These are phyloP conservation scores for Lentinula boryana DNA, from an alignment of 768 basidiomycete genomes.

Conservation along the genomic window DNA sequence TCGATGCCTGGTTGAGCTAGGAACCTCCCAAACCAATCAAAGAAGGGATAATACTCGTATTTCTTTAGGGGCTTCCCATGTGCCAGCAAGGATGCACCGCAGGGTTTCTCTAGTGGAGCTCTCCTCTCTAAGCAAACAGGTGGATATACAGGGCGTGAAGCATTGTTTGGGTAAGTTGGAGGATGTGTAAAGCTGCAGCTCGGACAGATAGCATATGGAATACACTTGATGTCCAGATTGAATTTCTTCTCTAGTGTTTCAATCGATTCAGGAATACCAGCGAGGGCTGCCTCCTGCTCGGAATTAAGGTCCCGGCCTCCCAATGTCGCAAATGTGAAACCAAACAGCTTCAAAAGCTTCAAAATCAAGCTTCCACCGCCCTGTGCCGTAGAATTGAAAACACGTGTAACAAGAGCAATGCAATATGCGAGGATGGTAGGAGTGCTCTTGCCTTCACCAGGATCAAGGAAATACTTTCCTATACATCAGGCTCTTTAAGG, in stretches of 20 bases:
- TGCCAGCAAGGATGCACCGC: neutral
- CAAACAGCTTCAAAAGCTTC: neutral
- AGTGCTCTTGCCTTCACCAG: neutral
- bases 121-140: neutral
- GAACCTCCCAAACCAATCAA: slow-evolving; percentile 6
- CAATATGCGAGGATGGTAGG: neutral
- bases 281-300: neutral
- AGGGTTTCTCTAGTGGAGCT: neutral
- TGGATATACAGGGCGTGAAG: slow-evolving; percentile 1
- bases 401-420: neutral
- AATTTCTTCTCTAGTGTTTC: neutral
- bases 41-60: slow-evolving; percentile 5
- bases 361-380: neutral
- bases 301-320: neutral
- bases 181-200: neutral
- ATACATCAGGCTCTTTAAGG: neutral
- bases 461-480: neutral
- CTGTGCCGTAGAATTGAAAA: neutral
- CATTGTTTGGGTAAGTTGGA: neutral
- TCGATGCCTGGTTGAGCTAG: neutral
- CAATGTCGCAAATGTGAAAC: neutral
- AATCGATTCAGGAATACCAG: neutral
- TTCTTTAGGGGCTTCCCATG: neutral
- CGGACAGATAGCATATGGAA: slow-evolving; percentile 2
- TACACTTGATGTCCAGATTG: neutral